Evolutionary conservation across 345 rosid species (phyloP).

Genomic region (Mercurialis annua): DNA sequence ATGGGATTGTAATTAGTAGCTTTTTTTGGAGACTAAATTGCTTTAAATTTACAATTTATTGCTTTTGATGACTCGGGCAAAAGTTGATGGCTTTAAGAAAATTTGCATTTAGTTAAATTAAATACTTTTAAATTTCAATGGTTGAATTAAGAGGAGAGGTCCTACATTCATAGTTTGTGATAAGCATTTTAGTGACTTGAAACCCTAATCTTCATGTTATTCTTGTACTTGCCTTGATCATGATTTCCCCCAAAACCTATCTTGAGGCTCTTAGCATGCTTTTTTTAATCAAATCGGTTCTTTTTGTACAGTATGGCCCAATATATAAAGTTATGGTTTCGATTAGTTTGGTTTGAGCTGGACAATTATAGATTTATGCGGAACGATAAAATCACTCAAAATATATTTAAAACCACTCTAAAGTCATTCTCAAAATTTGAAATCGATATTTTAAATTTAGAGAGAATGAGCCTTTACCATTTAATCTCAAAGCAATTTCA

Average conservation of each 20-base stretch:
- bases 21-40: conserved; percentile 26
- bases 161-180: conserved; percentile 29
- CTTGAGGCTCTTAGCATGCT: not conserved
- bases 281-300: too few species aligned
- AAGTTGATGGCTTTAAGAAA: conserved; percentile 22
- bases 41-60: conserved; percentile 18
- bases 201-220: conserved; percentile 13
- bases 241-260: conserved; percentile 8
- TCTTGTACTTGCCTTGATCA: conserved; percentile 5
- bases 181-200: conserved; percentile 8
- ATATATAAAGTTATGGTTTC: too few species aligned
- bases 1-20: conserved; percentile 26
- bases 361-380: too few species aligned
- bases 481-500: too few species aligned
- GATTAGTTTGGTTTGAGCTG: too few species aligned
- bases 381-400: too few species aligned
- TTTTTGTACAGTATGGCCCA: too few species aligned
- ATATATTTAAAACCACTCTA: too few species aligned
- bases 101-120: conserved; percentile 11
- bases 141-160: conserved; percentile 18
- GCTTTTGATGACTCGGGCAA: conserved; percentile 22
- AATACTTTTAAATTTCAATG: conserved; percentile 7
- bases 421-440: too few species aligned
- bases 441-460: too few species aligned
- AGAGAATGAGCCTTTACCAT: too few species aligned